A percentile compares a stretch with the other conserved stretches of the same genome.
Conservation (phyloP, 768 basidiomycete genomes). For the Russula emetica region DNA sequence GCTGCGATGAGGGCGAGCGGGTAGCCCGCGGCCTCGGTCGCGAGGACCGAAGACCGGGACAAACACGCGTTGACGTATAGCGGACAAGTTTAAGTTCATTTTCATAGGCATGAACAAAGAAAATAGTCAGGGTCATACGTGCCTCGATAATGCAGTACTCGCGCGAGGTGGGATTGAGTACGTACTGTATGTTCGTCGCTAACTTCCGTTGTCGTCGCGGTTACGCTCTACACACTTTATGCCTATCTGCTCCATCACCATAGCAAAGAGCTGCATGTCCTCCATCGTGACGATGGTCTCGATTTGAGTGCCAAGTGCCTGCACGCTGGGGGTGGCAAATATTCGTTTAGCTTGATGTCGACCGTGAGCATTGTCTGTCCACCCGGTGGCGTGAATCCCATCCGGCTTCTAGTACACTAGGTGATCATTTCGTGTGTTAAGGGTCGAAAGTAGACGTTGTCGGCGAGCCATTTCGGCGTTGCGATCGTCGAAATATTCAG, state of each 20-base stretch:
- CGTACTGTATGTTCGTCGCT: conserved; percentile 99
- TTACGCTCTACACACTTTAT: conserved; percentile 91
- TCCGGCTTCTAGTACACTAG: conserved; percentile 98
- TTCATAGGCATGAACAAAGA: not conserved
- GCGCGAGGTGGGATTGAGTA: conserved; percentile 88
- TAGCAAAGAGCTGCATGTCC: conserved; percentile 90
- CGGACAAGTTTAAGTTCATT: not conserved
- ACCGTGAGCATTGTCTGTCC: conserved; percentile 97
- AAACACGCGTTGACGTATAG: conserved; percentile 87
- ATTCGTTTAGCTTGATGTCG: conserved; percentile 96
- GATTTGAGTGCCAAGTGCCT: conserved; percentile 94
- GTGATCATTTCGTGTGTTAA: conserved; percentile 98
- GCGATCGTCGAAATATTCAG: conserved; percentile 99
- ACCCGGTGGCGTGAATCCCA: conserved; percentile 95
- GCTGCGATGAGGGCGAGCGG: conserved; percentile 98
- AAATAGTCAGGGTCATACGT: conserved; percentile 18
- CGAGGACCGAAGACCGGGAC: conserved; percentile 94
- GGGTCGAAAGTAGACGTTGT: conserved; percentile 99
- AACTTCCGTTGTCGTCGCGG: conserved; percentile 78
- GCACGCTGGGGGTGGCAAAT: conserved; percentile 81
- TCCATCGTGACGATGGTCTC: conserved; percentile 97
- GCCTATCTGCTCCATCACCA: conserved; percentile 92
- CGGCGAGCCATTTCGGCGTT: conserved; percentile 93
- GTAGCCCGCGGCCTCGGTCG: conserved; percentile 97
- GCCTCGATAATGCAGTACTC: conserved; percentile 99